Percentiles rank a stretch among this genome's conserved stretches.
phyloP scores from a whole-genome alignment of 331 rosid species.

The Telfairia occidentalis region DNA sequence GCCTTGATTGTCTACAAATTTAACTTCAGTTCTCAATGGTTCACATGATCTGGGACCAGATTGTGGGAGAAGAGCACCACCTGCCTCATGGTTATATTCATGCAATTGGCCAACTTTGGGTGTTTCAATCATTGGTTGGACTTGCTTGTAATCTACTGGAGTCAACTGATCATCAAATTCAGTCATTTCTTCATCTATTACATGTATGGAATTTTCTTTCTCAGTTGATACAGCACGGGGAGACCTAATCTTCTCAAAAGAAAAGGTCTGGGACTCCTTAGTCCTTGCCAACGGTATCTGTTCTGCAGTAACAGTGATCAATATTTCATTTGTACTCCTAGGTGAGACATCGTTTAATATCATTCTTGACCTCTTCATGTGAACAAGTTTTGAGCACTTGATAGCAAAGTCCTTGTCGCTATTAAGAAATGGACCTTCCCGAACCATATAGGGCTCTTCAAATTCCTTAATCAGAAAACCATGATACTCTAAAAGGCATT shows the following conservation, averaged over 20 bases:
- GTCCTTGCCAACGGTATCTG: conserved; percentile 19
- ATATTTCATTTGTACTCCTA: conserved; percentile 23
- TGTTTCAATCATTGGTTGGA: conserved; percentile 23
- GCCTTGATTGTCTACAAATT: conserved; percentile 16
- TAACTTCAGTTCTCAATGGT: conserved; percentile 29
- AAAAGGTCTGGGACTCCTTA: conserved; percentile 23
- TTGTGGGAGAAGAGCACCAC: conserved; percentile 19
- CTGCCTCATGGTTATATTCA: conserved; percentile 21
- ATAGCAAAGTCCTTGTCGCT: conserved; percentile 65
- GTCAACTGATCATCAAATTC: conserved; percentile 30
- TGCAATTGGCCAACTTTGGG: conserved; percentile 18
- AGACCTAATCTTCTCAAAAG: conserved; percentile 28
- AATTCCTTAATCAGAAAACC: conserved; percentile 57
- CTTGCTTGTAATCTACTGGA: conserved; percentile 31
- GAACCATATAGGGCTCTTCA: conserved; percentile 78
- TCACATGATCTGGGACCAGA: conserved; percentile 31
- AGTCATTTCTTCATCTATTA: conserved; percentile 43
- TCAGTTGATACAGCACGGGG: conserved; percentile 21
- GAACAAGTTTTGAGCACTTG: conserved; percentile 77
- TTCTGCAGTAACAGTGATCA: conserved; percentile 27
- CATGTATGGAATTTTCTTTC: conserved; percentile 23
- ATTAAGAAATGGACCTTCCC: conserved; percentile 77
- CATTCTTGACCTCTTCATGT: conserved; percentile 50
- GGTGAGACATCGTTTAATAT: conserved; percentile 47
- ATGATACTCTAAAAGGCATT: conserved; percentile 63